Conservation (phyloP, 148 eudicot species). For the Spergularia marina region DNA sequence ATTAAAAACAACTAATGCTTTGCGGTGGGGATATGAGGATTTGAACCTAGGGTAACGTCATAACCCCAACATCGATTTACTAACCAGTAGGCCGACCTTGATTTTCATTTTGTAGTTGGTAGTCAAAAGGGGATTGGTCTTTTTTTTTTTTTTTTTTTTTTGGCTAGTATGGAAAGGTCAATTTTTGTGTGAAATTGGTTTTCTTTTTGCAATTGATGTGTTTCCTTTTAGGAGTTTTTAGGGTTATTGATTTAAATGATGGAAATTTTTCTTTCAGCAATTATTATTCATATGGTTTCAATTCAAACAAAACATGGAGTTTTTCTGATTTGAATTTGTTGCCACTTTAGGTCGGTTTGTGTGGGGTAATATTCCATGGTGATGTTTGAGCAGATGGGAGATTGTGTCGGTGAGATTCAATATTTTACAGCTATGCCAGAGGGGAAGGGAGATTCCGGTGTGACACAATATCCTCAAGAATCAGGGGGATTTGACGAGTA, state of each 20-base stretch:
- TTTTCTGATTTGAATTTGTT: constrained; percentile 11
- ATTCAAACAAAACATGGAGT: neutral
- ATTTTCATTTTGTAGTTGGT: no score
- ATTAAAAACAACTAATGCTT: no score
- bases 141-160: no score
- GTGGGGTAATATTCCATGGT: neutral
- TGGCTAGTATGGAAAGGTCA: no score
- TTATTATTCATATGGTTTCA: constrained; percentile 1
- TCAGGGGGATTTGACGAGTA: constrained; percentile 41
- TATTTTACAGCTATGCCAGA: constrained; percentile 38
- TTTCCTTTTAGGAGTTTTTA: no score
- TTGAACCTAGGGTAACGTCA: no score
- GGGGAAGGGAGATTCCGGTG: constrained; percentile 27
- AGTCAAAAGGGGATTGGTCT: no score
- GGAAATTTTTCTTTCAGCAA: constrained; percentile 30
- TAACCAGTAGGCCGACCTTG: no score
- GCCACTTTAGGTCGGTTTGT: neutral
- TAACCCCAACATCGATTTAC: no score
- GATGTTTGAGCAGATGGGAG: constrained; percentile 58
- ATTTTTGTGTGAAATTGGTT: no score
- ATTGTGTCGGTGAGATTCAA: constrained; percentile 42
- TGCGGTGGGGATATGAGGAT: no score
- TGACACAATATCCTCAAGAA: constrained; percentile 31
- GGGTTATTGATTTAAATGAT: neutral
- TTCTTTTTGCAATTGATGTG: no score